These are phyloP conservation scores for Ascoidea asiatica DNA, from an alignment of 805 yeast genomes.

Conservation along the genomic window DNA sequence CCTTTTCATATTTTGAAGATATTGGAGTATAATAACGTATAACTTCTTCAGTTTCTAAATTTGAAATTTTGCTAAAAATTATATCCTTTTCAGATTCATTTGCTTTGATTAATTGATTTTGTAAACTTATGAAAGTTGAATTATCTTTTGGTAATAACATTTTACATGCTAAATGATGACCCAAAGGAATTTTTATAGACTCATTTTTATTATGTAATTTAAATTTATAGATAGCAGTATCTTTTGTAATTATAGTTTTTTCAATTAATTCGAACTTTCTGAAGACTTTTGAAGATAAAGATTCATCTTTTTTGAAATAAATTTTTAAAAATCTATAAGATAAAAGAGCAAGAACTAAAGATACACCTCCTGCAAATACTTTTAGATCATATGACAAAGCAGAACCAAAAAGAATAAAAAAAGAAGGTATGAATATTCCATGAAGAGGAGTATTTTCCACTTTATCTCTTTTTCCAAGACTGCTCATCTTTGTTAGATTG, in stretches of 20 bases:
- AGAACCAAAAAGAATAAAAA: conserved; percentile 47
- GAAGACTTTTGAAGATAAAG: conserved; percentile 26
- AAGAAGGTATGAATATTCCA: conserved; percentile 61
- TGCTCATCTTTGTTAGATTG: background rate
- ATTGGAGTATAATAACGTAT: conserved; percentile 69
- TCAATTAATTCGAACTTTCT: conserved; percentile 47
- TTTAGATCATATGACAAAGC: conserved; percentile 30
- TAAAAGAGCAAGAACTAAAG: conserved; percentile 18
- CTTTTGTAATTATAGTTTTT: conserved; percentile 57
- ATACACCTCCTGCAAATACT: conserved; percentile 32
- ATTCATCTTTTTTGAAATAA: conserved; percentile 22
- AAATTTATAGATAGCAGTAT: conserved; percentile 63
- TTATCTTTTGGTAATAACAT: conserved; percentile 11
- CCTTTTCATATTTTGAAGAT: conserved; percentile 53
- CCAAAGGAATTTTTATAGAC: conserved; percentile 53
- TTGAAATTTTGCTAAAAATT: conserved; percentile 19
- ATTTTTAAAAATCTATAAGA: conserved; percentile 23
- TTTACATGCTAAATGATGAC: conserved; percentile 58
- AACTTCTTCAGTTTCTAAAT: conserved; percentile 38
- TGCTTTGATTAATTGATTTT: conserved; percentile 17
- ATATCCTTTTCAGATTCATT: conserved; percentile 18
- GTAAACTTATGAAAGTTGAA: conserved; percentile 13
- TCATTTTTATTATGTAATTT: conserved; percentile 48
- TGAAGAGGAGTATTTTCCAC: conserved; percentile 36
- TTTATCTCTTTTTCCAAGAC: conserved; percentile 1